Evolutionary conservation across 2,329 filamentous ascomycete genomes (phyloP).

Genomic region (Xenosphaeropsis pyriputrescens): DNA sequence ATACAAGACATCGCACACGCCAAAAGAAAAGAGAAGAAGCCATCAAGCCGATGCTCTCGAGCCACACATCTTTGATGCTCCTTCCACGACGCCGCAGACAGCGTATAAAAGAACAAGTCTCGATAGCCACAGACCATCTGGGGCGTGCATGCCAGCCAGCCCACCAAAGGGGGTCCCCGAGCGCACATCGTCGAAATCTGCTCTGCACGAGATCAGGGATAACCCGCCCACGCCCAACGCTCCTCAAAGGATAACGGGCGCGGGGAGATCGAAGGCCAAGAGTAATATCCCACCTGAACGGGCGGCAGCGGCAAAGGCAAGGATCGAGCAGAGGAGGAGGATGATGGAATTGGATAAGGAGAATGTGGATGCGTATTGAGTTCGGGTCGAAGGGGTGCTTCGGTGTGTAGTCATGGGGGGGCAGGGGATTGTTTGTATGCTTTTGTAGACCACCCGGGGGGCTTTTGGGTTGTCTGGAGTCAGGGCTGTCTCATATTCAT

Average conservation of each 20-base stretch:
- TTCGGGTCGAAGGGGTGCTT: not conserved
- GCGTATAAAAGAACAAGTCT: conserved; percentile 7
- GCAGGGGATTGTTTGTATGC: no score
- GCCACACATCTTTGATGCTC: no score
- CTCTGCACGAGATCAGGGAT: no score
- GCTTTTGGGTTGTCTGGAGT: no score
- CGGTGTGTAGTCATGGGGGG: no score
- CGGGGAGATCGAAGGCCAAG: conserved; percentile 8
- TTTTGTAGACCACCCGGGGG: no score
- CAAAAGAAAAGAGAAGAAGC: not conserved
- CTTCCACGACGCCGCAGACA: conserved; percentile 1
- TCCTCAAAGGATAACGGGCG: conserved; percentile 7
- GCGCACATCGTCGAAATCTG: conserved; percentile 1
- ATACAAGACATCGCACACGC: not conserved
- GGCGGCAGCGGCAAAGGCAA: conserved; percentile 18
- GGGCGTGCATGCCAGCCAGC: conserved; percentile 14
- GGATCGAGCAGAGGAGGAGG: conserved; percentile 14
- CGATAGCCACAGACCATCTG: conserved; percentile 13
- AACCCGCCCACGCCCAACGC: conserved; percentile 1
- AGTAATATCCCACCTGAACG: conserved; percentile 16
- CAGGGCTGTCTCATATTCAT: no score
- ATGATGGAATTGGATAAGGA: conserved; percentile 10
- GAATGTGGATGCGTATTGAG: conserved; percentile 6
- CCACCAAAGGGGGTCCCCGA: conserved; percentile 11
- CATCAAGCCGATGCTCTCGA: no score